phyloP scores from a whole-genome alignment of 108 stramenopile species.

The Fragilaria radians region DNA sequence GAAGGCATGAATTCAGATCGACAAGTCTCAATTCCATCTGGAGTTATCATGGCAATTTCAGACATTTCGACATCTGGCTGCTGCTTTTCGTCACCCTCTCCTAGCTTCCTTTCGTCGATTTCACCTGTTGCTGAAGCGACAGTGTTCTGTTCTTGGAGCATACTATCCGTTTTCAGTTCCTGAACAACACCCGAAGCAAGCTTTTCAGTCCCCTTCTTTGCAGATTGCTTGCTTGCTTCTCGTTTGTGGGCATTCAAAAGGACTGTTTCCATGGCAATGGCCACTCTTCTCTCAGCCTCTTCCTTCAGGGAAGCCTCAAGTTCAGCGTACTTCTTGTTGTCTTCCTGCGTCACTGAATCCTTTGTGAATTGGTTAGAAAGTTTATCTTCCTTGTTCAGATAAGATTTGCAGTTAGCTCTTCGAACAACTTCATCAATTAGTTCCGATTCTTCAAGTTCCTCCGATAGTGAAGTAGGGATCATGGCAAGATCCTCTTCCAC shows the following conservation, averaged over 20 bases:
- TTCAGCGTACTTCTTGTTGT: constrained; percentile 5
- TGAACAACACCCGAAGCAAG: no score
- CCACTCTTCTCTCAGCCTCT: neutral
- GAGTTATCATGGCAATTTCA: no score
- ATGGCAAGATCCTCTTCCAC: constrained; percentile 38
- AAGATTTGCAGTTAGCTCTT: constrained; percentile 13
- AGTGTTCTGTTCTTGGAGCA: no score
- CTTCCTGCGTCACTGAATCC: no score
- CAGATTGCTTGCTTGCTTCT: constrained; percentile 2
- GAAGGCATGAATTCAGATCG: no score
- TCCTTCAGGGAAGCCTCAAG: neutral
- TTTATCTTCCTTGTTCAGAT: neutral
- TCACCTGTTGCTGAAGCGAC: no score
- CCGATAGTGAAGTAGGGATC: constrained; percentile 30
- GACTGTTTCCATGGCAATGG: neutral
- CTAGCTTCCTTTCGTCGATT: no score
- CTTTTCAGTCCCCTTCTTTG: no score
- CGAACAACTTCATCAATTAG: constrained; percentile 21
- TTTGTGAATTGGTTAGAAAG: neutral
- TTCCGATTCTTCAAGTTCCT: constrained; percentile 21
- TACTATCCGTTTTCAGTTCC: no score
- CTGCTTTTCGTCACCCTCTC: no score
- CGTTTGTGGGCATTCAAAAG: neutral
- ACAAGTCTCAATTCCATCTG: no score
- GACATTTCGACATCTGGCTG: no score